These are phyloP conservation scores for Priceomyces melissophilus DNA, from an alignment of 805 yeast genomes.

Conservation along the genomic window DNA sequence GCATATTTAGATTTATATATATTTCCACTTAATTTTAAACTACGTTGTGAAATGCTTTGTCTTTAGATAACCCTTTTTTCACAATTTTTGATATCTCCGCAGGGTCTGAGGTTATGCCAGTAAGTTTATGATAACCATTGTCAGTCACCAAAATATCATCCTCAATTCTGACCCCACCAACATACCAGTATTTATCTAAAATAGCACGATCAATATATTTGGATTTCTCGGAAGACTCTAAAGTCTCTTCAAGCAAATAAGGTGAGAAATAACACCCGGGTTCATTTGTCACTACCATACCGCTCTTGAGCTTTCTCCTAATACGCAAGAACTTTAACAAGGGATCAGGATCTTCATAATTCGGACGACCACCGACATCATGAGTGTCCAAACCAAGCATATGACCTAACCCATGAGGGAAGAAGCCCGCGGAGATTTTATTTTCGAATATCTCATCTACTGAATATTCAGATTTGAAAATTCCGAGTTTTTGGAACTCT, in stretches of 20 bases:
- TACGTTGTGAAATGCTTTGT: slow-evolving; percentile 61
- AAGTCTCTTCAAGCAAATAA: slow-evolving; percentile 64
- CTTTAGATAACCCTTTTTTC: slow-evolving; percentile 60
- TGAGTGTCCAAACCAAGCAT: slow-evolving; percentile 93
- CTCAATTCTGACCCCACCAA: slow-evolving; percentile 98
- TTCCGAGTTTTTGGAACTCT: slow-evolving; percentile 68
- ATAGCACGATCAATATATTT: slow-evolving; percentile 63
- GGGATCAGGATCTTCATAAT: slow-evolving; percentile 81
- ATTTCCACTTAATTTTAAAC: slow-evolving; percentile 16
- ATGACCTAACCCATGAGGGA: slow-evolving; percentile 96
- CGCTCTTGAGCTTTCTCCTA: slow-evolving; percentile 64
- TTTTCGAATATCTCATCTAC: slow-evolving; percentile 68
- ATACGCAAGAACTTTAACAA: slow-evolving; percentile 74
- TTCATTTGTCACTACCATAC: slow-evolving; percentile 91
- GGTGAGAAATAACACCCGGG: slow-evolving; percentile 94
- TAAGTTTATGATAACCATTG: slow-evolving; percentile 75
- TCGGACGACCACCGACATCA: slow-evolving; percentile 87
- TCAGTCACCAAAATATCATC: slow-evolving; percentile 83
- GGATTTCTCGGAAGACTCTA: slow-evolving; percentile 44
- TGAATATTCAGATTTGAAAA: slow-evolving; percentile 55
- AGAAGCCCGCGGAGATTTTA: slow-evolving; percentile 71
- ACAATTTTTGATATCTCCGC: slow-evolving; percentile 77
- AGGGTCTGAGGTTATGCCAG: slow-evolving; percentile 82
- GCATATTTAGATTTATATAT: no score
- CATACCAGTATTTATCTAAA: slow-evolving; percentile 72